Evolutionary conservation across 208 protist genomes (phyloP).

Genomic region (Trypanosoma avium): DNA sequence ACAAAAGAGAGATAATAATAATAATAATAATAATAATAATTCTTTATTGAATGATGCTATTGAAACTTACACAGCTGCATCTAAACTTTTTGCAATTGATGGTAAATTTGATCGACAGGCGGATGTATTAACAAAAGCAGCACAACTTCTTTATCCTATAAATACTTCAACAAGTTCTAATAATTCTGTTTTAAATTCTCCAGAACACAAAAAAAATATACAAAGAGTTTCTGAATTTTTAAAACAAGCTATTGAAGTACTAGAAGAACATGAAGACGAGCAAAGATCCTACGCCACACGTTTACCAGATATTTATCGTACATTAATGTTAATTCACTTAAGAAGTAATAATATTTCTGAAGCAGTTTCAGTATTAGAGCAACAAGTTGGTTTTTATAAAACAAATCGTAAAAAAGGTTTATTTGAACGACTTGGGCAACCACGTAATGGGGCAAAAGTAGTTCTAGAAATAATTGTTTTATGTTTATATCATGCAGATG

Average conservation of each 20-base stretch:
- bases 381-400: constrained; percentile 9
- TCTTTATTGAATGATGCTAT: constrained; percentile 16
- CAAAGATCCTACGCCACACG: constrained; percentile 37
- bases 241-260: constrained; percentile 30
- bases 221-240: constrained; percentile 14
- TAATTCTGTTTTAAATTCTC: constrained; percentile 3
- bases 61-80: constrained; percentile 31
- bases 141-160: constrained; percentile 21
- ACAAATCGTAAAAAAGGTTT: constrained; percentile 55
- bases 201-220: constrained; percentile 26
- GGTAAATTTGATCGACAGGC: constrained; percentile 26
- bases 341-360: constrained; percentile 35
- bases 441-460: constrained; percentile 66
- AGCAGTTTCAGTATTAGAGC: constrained; percentile 25
- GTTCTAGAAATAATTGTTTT: constrained; percentile 72
- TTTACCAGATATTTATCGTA: constrained; percentile 66
- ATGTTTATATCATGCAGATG: constrained; percentile 33
- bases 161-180: constrained; percentile 9
- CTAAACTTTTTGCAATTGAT: constrained; percentile 15
- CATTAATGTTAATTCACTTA: constrained; percentile 43
- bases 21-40: not conserved
- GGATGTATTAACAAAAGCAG: constrained; percentile 21
- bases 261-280: constrained; percentile 52
- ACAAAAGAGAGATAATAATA: constrained; percentile 2
- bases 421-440: constrained; percentile 67